Percentiles rank a stretch among this genome's conserved stretches.
Conservation (phyloP, 1,284 basidiomycete species). For the Rhodotorula sp. region DNA sequence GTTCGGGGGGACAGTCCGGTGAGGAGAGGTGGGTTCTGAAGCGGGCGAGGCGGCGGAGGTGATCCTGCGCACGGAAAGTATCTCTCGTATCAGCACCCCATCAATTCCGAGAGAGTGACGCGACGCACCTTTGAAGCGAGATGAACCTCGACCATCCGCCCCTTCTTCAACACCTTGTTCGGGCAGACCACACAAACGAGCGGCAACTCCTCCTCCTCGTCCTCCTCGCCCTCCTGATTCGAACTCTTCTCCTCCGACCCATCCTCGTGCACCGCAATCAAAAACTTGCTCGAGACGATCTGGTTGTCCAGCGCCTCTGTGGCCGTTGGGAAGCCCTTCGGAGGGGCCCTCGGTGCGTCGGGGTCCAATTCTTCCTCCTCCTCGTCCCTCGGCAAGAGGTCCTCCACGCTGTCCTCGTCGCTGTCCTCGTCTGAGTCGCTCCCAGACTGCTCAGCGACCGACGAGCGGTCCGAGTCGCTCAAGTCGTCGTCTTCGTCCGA, state of each 20-base stretch:
- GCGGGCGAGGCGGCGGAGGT: conserved; percentile 31
- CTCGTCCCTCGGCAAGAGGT: not conserved
- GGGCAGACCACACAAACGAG: conserved; percentile 38
- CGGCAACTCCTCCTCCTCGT: conserved; percentile 23
- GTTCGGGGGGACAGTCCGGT: conserved; percentile 16
- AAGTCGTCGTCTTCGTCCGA: conserved; percentile 8
- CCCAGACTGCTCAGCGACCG: too few species aligned
- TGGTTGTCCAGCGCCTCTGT: conserved; percentile 27
- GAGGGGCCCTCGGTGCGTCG: conserved; percentile 23
- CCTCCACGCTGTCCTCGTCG: not conserved
- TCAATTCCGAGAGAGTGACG: too few species aligned
- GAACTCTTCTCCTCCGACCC: not conserved
- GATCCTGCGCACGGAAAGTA: conserved; percentile 31
- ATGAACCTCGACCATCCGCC: conserved; percentile 38
- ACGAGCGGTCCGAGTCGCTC: not conserved
- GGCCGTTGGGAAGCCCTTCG: conserved; percentile 29
- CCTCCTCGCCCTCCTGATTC: not conserved
- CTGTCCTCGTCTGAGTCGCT: conserved; percentile 9
- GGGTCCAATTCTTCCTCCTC: conserved; percentile 17
- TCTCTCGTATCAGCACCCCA: too few species aligned
- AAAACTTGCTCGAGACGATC: conserved; percentile 13
- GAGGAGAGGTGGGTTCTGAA: conserved; percentile 30
- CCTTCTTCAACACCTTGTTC: conserved; percentile 36
- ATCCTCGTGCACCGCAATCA: not conserved
- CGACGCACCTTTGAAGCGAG: conserved; percentile 30